phyloP scores from a whole-genome alignment of 352 stramenopile genomes.

The Globisporangium apiculatum region DNA sequence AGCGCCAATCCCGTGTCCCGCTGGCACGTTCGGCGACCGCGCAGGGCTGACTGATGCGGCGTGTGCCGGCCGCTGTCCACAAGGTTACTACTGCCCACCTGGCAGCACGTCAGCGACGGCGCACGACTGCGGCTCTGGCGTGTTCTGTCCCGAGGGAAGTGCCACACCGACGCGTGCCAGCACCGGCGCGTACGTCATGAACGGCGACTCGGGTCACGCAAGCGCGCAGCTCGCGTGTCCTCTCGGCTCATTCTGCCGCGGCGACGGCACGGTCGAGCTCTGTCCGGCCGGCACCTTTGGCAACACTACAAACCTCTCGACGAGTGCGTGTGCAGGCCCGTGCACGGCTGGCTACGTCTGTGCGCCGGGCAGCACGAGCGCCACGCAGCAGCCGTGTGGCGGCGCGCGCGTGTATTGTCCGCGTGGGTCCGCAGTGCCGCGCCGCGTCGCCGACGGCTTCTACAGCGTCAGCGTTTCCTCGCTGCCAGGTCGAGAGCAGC shows the following conservation, averaged over 20 bases:
- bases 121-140: conserved; percentile 22
- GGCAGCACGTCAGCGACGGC: conserved; percentile 41
- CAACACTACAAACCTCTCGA: conserved; percentile 25
- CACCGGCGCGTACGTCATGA: conserved; percentile 29
- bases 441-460: conserved; percentile 32
- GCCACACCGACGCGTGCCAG: conserved; percentile 10
- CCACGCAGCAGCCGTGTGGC: conserved; percentile 40
- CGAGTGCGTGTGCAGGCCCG: conserved; percentile 31
- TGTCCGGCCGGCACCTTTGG: conserved; percentile 69
- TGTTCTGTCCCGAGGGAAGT: conserved; percentile 38
- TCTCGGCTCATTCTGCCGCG: conserved; percentile 40
- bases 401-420: conserved; percentile 54
- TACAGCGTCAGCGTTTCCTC: conserved; percentile 30
- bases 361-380: conserved; percentile 28
- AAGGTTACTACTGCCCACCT: conserved; percentile 55
- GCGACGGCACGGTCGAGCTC: conserved; percentile 21
- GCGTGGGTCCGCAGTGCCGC: conserved; percentile 35
- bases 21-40: conserved; percentile 46
- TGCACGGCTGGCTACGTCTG: conserved; percentile 62
- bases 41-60: conserved; percentile 24
- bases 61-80: conserved; percentile 53
- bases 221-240: conserved; percentile 21
- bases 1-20: conserved; percentile 27
- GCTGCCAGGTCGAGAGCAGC: conserved; percentile 7
- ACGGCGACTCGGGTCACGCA: conserved; percentile 17